Evolutionary conservation across 257 asterid genomes (phyloP).

Genomic region (Mitragyna speciosa): DNA sequence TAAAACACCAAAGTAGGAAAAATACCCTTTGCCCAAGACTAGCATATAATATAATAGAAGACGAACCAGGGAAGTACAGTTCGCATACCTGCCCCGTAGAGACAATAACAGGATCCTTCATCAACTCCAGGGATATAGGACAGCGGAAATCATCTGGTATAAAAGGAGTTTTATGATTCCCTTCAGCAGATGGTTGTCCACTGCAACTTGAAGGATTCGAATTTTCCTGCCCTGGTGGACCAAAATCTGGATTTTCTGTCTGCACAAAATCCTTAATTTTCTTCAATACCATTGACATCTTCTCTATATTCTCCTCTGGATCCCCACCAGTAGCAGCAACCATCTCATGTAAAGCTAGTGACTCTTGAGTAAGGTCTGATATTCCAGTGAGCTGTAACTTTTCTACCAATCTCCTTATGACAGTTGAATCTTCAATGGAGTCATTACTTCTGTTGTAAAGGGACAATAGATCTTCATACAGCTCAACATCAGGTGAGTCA

Average conservation of each 20-base stretch:
- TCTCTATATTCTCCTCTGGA: conserved; percentile 84
- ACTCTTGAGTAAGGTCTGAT: conserved; percentile 86
- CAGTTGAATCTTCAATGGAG: conserved; percentile 45
- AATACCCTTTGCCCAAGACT: not conserved
- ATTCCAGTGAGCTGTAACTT: conserved; percentile 79
- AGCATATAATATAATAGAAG: not conserved
- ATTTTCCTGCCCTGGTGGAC: conserved; percentile 41
- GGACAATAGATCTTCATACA: conserved; percentile 69
- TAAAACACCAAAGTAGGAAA: not conserved
- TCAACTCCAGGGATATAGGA: conserved; percentile 90
- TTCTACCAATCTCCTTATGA: conserved; percentile 64
- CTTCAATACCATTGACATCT: conserved; percentile 87
- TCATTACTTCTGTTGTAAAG: conserved; percentile 50
- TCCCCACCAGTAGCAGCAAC: conserved; percentile 83
- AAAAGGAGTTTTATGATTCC: conserved; percentile 51
- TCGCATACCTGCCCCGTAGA: conserved; percentile 90
- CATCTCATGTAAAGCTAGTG: conserved; percentile 95
- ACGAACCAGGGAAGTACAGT: not conserved
- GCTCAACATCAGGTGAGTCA: conserved; percentile 71
- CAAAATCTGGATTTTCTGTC: conserved; percentile 67
- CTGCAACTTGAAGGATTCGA: conserved; percentile 51
- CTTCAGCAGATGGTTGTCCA: conserved; percentile 46
- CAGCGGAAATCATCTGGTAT: conserved; percentile 98
- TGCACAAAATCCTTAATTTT: conserved; percentile 90
- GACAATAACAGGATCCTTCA: conserved; percentile 97